Percentiles rank a stretch among this genome's conserved stretches.
Evolutionary conservation across 2,329 filamentous ascomycete genomes (phyloP).

Genomic region (Colletotrichum musae): DNA sequence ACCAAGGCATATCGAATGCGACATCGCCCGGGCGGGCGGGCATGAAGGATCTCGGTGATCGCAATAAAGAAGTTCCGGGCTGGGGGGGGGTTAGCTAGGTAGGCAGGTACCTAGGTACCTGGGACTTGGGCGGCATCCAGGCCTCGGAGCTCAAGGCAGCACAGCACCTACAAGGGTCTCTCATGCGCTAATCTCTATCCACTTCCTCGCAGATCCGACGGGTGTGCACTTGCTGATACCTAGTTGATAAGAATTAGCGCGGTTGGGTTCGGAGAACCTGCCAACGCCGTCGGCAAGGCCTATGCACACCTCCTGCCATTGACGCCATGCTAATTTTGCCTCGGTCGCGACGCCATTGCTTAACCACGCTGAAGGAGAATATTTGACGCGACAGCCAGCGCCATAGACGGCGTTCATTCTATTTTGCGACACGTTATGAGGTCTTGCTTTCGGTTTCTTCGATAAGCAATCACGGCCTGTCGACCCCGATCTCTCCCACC

Average conservation of each 20-base stretch:
- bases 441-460: not conserved
- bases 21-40: too few species aligned
- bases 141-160: too few species aligned
- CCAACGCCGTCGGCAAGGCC: conserved; percentile 9
- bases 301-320: conserved; percentile 34
- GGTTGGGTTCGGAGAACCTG: conserved; percentile 19
- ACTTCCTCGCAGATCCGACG: conserved; percentile 33
- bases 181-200: not conserved
- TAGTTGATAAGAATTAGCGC: conserved; percentile 30
- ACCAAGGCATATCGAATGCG: not conserved
- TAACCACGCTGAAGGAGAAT: conserved; percentile 7
- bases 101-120: too few species aligned
- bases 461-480: conserved; percentile 6
- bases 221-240: conserved; percentile 9
- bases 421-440: conserved; percentile 14
- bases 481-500: conserved; percentile 29
- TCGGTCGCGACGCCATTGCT: conserved; percentile 31
- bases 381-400: conserved; percentile 7
- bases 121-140: too few species aligned
- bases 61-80: not conserved
- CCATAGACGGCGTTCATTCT: not conserved
- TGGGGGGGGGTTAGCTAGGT: too few species aligned
- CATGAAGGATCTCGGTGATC: too few species aligned
- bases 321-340: conserved; percentile 37
- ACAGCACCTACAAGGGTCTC: not conserved